Conservation (phyloP, 2,329 filamentous ascomycete species). For the Leptodontidium sp. region DNA sequence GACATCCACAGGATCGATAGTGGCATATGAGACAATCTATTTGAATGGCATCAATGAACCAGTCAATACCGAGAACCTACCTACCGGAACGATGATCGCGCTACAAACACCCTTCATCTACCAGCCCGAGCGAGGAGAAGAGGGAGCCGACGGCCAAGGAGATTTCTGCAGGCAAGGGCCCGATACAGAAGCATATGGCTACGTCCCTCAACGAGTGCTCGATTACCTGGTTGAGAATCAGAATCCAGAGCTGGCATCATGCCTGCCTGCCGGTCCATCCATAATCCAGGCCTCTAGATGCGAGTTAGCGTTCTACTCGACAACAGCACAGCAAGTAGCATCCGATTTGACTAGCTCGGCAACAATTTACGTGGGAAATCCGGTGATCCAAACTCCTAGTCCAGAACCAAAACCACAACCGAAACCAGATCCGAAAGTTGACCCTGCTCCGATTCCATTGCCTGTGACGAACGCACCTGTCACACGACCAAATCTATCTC, state of each 20-base stretch:
- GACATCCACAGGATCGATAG: background rate
- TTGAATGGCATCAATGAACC: background rate
- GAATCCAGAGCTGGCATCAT: constrained; percentile 29
- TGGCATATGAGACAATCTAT: background rate
- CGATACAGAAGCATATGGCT: constrained; percentile 30
- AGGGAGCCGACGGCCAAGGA: background rate
- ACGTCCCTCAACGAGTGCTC: constrained; percentile 33
- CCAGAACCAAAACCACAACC: background rate
- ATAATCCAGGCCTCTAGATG: constrained; percentile 14
- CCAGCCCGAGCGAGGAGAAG: constrained; percentile 20
- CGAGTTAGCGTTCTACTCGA: background rate
- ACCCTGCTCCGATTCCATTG: background rate
- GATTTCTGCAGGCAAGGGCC: constrained; percentile 6
- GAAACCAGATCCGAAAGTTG: background rate
- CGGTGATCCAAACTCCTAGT: background rate
- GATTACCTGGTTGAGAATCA: constrained; percentile 30
- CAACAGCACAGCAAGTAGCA: constrained; percentile 18
- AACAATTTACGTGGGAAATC: constrained; percentile 20
- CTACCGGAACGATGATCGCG: constrained; percentile 24
- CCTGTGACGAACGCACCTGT: background rate
- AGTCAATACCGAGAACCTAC: background rate
- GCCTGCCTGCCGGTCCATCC: constrained; percentile 32
- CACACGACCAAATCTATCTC: background rate
- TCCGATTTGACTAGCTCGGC: constrained; percentile 27
- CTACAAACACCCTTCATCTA: constrained; percentile 38